Conservation (phyloP, 208 protist genomes). For the Endotrypanum monterogeii region DNA sequence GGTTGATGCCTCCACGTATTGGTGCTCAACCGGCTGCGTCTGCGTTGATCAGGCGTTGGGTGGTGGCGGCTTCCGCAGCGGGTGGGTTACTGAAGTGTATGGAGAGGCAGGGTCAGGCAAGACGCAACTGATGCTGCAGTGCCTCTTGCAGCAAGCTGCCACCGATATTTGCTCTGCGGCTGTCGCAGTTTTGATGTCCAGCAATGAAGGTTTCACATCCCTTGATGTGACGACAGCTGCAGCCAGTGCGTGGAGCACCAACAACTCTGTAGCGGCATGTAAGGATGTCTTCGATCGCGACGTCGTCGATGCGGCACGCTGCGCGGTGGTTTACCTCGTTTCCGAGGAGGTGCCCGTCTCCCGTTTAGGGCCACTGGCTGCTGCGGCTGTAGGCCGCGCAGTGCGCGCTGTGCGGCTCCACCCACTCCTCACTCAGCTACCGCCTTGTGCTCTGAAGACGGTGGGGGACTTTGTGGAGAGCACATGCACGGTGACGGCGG, state of each 20-base stretch:
- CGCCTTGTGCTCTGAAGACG: conserved; percentile 7
- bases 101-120: conserved; percentile 83
- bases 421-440: conserved; percentile 31
- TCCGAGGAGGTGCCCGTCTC: conserved; percentile 62
- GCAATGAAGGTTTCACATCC: conserved; percentile 1
- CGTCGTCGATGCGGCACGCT: conserved; percentile 6
- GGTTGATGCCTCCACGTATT: conserved; percentile 1
- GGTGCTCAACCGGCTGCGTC: conserved; percentile 42
- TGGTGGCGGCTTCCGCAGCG: conserved; percentile 51
- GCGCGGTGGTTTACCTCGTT: conserved; percentile 54
- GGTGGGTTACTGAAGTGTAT: conserved; percentile 66
- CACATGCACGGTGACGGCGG: conserved; percentile 21
- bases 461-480: conserved; percentile 29
- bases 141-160: conserved; percentile 51
- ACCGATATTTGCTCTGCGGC: conserved; percentile 18
- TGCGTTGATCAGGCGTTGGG: conserved; percentile 36
- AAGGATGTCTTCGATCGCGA: background rate
- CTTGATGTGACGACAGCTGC: background rate
- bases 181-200: conserved; percentile 11
- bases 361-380: conserved; percentile 33
- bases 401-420: conserved; percentile 17
- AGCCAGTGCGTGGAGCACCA: background rate
- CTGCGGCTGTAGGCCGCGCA: conserved; percentile 21
- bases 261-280: background rate
- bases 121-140: conserved; percentile 75